Evolutionary conservation across 345 rosid genomes (phyloP), one percentile per base, ranked within the genome.

Genomic region (Acer saccharum): DNA sequence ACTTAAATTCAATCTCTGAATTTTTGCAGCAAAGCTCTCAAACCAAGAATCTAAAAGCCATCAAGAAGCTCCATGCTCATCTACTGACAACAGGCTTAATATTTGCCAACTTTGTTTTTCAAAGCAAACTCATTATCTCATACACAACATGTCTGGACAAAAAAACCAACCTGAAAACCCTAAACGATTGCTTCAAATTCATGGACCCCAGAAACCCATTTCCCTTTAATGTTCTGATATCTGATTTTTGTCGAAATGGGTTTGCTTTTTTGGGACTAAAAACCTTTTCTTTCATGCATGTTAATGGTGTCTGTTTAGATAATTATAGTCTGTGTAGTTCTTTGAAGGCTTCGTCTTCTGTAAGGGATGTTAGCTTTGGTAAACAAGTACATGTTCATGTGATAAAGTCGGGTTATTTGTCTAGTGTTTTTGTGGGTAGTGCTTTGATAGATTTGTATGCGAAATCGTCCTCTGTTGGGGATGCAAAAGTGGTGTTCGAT

Each of bases 401-500:
- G 25, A 27, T 18, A 11, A 88, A 86, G 77, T 78, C 75, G 6
- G 89, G 91, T 46, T 88, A 85, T 85, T 70, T 74, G 25, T 78
- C 85, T 27, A 85, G 91, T 81, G 90, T 84, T 66, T 90, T 84
- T 78, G 84, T 88, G 21, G 86, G 85, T 27, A 84, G 88, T 73
- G 88, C 94, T 81, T 78, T 86, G 77, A 75, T 88, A 3, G 86
- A 84, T 67, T 69, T 86, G 6, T 88, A 90, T 68, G 82, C 85
- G 2, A 88, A 86, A 78, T 65, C 35, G 27, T 83, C 78, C 0
- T 70, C 76, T 27, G 65, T 82, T 29, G 55, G 35, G 6, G 78
- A 83, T 65, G 88, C 93, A 12, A 77, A 74, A 2, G 23, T 18
- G 72, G 1, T 90, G 84, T 87, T 90, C n/a, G 91, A 88, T 57